Evolutionary conservation across 805 yeast genomes (phyloP).

Genomic region (Metschnikowia matae): DNA sequence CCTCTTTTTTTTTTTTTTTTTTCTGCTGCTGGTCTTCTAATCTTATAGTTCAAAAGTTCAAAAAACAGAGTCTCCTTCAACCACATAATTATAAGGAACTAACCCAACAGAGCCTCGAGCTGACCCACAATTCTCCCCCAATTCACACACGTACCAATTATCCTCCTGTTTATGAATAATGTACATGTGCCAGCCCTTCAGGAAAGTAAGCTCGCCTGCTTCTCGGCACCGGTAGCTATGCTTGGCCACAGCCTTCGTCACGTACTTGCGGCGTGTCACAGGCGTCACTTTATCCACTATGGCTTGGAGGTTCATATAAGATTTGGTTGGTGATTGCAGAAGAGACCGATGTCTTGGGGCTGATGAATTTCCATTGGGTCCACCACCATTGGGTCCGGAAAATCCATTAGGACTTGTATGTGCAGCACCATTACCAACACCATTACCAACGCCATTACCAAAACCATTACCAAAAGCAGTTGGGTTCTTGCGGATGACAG

Average conservation of each 20-base stretch:
- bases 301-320: constrained; percentile 30
- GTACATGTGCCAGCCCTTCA: constrained; percentile 40
- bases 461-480: too few species aligned
- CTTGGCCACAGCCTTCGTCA: constrained; percentile 35
- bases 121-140: constrained; percentile 32
- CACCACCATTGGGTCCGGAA: too few species aligned
- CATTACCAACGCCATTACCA: too few species aligned
- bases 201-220: constrained; percentile 38
- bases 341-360: constrained; percentile 19
- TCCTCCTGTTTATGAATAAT: constrained; percentile 42
- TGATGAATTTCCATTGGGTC: not conserved
- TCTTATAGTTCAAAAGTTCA: constrained; percentile 4
- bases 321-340: constrained; percentile 32
- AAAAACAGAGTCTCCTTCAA: constrained; percentile 27
- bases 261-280: constrained; percentile 25
- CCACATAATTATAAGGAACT: constrained; percentile 41
- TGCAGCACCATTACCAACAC: too few species aligned
- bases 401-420: too few species aligned
- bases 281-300: constrained; percentile 32
- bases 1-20: too few species aligned
- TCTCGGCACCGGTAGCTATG: constrained; percentile 40
- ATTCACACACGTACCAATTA: constrained; percentile 43
- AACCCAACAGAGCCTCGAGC: constrained; percentile 35
- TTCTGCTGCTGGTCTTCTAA: too few species aligned
- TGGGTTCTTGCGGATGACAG: constrained; percentile 8